Evolutionary conservation across 2,329 filamentous ascomycete species (phyloP).

Genomic region (Fusarium sulawesiense): DNA sequence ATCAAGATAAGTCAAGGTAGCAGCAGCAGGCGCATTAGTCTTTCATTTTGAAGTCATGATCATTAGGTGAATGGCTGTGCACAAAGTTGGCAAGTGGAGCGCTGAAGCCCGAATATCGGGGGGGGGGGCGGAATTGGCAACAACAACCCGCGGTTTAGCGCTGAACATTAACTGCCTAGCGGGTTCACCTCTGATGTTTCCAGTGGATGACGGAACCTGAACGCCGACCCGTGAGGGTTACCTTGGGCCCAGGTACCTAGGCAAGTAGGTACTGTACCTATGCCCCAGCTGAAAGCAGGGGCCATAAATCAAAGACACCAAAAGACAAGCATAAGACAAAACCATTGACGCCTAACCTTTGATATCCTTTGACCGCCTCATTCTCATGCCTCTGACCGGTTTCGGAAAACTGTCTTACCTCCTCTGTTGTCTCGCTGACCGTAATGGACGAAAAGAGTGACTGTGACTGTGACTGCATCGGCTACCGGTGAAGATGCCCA

Average conservation of each 20-base stretch:
- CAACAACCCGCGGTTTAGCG: conserved; percentile 1
- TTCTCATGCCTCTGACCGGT: conserved; percentile 20
- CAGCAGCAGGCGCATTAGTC: not conserved
- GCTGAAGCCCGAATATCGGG: conserved; percentile 30
- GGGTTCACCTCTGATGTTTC: conserved; percentile 4
- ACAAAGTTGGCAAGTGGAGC: conserved; percentile 19
- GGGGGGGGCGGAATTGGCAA: not conserved
- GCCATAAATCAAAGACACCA: conserved; percentile 22
- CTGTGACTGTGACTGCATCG: not conserved
- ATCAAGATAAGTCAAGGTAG: not conserved
- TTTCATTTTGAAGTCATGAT: conserved; percentile 36
- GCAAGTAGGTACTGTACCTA: not conserved
- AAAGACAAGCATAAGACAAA: conserved; percentile 5
- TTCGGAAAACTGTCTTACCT: conserved; percentile 15
- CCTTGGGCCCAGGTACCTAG: no score
- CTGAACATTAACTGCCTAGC: conserved; percentile 8
- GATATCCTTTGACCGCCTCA: conserved; percentile 31
- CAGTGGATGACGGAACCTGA: conserved; percentile 24
- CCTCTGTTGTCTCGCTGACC: conserved; percentile 21
- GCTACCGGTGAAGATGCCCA: not conserved
- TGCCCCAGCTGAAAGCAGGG: conserved; percentile 25
- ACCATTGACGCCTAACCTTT: conserved; percentile 2
- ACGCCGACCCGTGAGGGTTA: conserved; percentile 5
- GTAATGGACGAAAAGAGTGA: not conserved
- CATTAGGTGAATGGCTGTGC: conserved; percentile 24